Percentiles rank a stretch among this genome's conserved stretches.
Conservation (phyloP, 2,329 filamentous ascomycete species). For the Sporothrix mexicana region DNA sequence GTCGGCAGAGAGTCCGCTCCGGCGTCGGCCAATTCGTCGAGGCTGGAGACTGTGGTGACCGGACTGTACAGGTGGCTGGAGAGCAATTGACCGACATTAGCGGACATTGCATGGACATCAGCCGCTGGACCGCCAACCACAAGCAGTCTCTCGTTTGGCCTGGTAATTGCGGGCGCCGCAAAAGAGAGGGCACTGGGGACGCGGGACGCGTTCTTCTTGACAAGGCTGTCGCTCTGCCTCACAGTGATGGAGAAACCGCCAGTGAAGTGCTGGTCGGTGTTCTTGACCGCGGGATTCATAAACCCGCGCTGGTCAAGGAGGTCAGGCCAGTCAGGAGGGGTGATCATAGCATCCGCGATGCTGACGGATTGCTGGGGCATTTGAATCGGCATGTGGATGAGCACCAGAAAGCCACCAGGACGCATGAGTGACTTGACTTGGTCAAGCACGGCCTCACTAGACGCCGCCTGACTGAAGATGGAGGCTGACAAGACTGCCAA, state of each 20-base stretch:
- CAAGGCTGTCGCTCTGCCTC: conserved; percentile 44
- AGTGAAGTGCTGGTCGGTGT: conserved; percentile 45
- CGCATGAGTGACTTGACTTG: conserved; percentile 40
- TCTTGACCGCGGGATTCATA: conserved; percentile 39
- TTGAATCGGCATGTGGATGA: conserved; percentile 40
- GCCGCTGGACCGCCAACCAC: conserved; percentile 1
- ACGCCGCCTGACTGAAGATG: conserved; percentile 34
- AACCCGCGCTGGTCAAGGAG: conserved; percentile 47
- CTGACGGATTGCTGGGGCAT: background rate
- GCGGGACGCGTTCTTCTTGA: conserved; percentile 36
- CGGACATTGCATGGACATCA: background rate
- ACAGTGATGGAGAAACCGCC: conserved; percentile 48
- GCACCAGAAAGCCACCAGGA: conserved; percentile 44
- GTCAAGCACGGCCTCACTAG: conserved; percentile 34
- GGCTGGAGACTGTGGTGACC: background rate
- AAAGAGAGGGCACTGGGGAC: conserved; percentile 21
- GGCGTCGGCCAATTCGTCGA: conserved; percentile 41
- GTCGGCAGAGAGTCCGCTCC: background rate
- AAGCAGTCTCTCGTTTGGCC: background rate
- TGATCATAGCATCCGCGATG: conserved; percentile 31
- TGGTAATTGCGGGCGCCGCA: background rate
- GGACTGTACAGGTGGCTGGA: background rate
- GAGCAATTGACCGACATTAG: background rate
- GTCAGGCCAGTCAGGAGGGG: conserved; percentile 46
- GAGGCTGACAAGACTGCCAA: conserved; percentile 41